A percentile compares a stretch with the other conserved stretches of the same genome.
Conservation (phyloP, 352 stramenopile species). For the Blastocystis sp. region DNA sequence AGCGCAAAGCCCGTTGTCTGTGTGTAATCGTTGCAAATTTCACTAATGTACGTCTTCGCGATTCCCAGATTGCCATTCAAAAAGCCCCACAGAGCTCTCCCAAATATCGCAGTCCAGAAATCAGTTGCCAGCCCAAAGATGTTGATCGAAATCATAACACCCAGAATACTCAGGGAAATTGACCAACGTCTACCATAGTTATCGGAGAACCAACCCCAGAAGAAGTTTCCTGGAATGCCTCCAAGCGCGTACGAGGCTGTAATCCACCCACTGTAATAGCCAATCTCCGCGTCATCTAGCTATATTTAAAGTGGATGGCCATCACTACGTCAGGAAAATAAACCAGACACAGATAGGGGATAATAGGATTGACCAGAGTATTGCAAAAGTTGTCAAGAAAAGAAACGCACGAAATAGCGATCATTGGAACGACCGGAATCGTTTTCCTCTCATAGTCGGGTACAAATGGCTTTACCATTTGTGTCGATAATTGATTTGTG, state of each 20-base stretch:
- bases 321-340: constrained; percentile 41
- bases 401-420: constrained; percentile 45
- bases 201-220: constrained; percentile 61
- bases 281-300: constrained; percentile 22
- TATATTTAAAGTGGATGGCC: not conserved
- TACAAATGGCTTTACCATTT: constrained; percentile 9
- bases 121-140: constrained; percentile 32
- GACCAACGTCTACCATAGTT: constrained; percentile 7
- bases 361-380: constrained; percentile 20
- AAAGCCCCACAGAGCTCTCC: constrained; percentile 40
- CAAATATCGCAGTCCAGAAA: constrained; percentile 2
- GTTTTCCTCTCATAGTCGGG: constrained; percentile 52
- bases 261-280: constrained; percentile 44
- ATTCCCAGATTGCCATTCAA: constrained; percentile 55
- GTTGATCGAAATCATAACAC: constrained; percentile 55
- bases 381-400: constrained; percentile 56
- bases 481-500: not conserved
- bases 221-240: constrained; percentile 54
- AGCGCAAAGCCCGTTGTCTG: constrained; percentile 53
- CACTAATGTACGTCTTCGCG: constrained; percentile 60
- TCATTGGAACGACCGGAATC: constrained; percentile 38
- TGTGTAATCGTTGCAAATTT: constrained; percentile 61
- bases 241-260: constrained; percentile 45
- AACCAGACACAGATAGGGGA: constrained; percentile 38
- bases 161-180: constrained; percentile 23